Percentiles rank a stretch among this genome's conserved stretches.
Evolutionary conservation across 2,329 filamentous ascomycete species (phyloP).

Genomic region (Tympanopsis confertula): DNA sequence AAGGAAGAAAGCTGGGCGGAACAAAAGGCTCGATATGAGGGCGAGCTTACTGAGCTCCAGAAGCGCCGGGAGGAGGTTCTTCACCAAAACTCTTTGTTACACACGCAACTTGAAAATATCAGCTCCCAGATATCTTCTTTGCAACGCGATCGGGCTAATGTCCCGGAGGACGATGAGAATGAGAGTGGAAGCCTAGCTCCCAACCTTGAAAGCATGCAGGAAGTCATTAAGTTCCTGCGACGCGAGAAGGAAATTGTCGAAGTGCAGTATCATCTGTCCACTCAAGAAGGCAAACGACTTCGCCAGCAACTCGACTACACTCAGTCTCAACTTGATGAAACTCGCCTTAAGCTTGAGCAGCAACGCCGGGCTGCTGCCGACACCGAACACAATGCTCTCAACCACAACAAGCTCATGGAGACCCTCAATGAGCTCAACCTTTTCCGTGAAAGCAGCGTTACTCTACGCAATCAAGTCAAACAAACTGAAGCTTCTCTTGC

Average conservation of each 20-base stretch:
- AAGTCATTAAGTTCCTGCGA: conserved; percentile 81
- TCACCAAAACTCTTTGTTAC: conserved; percentile 80
- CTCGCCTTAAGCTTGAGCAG: conserved; percentile 78
- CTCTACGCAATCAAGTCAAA: conserved; percentile 74
- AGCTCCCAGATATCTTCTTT: conserved; percentile 68
- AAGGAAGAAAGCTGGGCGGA: conserved; percentile 84
- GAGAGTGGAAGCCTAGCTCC: conserved; percentile 39
- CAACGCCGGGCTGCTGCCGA: conserved; percentile 71
- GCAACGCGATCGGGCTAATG: conserved; percentile 59
- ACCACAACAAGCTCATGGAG: conserved; percentile 82
- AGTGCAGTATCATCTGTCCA: conserved; percentile 84
- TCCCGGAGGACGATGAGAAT: conserved; percentile 36
- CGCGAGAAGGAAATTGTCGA: conserved; percentile 97
- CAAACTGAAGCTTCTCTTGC: conserved; percentile 66
- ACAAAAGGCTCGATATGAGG: conserved; percentile 67
- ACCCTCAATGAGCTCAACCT: conserved; percentile 93
- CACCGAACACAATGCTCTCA: conserved; percentile 59
- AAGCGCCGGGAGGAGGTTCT: conserved; percentile 72
- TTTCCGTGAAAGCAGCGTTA: conserved; percentile 87
- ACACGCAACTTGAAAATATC: conserved; percentile 77
- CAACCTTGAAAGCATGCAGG: conserved; percentile 66
- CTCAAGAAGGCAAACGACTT: conserved; percentile 76
- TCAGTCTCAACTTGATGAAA: conserved; percentile 79
- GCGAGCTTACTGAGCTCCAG: conserved; percentile 70
- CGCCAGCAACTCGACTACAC: conserved; percentile 83